These are phyloP conservation scores for Graphilbum ipis-grandicollis DNA, from an alignment of 2,329 filamentous ascomycete genomes.

Conservation along the genomic window DNA sequence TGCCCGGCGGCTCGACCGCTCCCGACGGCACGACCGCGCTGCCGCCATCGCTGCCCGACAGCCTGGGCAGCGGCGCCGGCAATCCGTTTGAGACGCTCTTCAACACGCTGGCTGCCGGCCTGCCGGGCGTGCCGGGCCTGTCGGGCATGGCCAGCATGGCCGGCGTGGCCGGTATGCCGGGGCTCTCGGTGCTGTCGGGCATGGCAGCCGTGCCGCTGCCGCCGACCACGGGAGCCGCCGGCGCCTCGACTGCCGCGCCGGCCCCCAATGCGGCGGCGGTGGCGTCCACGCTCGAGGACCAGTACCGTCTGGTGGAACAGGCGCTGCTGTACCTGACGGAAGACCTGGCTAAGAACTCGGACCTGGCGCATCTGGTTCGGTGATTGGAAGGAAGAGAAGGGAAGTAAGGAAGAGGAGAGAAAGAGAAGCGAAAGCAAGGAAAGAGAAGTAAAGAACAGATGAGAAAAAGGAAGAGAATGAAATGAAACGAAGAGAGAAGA, in stretches of 20 bases:
- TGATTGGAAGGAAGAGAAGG: neutral
- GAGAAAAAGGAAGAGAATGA: neutral
- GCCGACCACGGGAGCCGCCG: neutral
- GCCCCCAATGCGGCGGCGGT: neutral
- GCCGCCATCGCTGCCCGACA: neutral
- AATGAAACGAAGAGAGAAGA: slow-evolving; percentile 1
- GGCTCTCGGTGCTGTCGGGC: neutral
- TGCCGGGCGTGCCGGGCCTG: too few species aligned
- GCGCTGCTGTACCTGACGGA: slow-evolving; percentile 9
- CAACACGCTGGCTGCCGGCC: neutral
- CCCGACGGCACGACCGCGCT: neutral
- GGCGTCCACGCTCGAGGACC: slow-evolving; percentile 8
- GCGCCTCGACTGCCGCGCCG: neutral
- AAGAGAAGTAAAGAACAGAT: neutral
- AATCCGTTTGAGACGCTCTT: slow-evolving; percentile 6
- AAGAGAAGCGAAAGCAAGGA: neutral
- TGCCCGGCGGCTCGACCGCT: too few species aligned
- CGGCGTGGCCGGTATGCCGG: too few species aligned
- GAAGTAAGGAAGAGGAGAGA: neutral
- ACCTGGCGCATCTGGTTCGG: slow-evolving; percentile 1
- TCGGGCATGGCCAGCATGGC: too few species aligned
- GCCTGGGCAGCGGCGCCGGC: neutral
- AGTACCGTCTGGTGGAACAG: slow-evolving; percentile 10
- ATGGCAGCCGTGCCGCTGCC: neutral
- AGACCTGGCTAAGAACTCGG: slow-evolving; percentile 8